Conservation (phyloP, 2,329 filamentous ascomycete genomes). For the Penicillium sp. region DNA sequence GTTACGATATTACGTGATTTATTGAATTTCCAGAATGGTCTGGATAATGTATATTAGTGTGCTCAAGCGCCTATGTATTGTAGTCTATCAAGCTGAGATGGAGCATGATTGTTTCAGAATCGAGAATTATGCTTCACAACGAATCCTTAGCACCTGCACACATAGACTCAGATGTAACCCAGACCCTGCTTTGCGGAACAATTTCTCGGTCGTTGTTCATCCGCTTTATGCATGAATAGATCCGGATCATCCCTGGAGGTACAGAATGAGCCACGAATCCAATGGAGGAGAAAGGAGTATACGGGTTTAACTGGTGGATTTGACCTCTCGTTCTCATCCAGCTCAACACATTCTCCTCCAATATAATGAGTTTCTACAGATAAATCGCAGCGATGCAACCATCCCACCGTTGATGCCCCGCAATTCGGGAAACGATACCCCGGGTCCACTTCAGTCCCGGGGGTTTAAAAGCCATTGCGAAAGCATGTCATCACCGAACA, state of each 20-base stretch:
- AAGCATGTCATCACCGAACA: neutral
- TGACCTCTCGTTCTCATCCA: neutral
- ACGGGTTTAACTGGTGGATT: neutral
- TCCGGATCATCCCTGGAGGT: too few species aligned
- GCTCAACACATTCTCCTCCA: neutral
- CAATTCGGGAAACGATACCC: neutral
- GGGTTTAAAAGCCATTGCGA: neutral
- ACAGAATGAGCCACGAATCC: neutral
- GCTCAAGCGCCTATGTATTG: neutral
- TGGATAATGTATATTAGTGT: neutral
- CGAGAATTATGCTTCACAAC: too few species aligned
- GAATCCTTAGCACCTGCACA: neutral
- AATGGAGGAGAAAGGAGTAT: neutral
- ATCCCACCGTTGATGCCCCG: neutral
- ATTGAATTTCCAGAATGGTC: neutral
- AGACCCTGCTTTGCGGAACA: neutral
- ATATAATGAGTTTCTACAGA: neutral
- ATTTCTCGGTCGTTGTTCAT: neutral
- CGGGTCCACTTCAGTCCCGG: neutral
- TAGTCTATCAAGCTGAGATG: neutral
- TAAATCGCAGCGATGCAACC: neutral
- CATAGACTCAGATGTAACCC: neutral
- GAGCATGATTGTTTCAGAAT: neutral
- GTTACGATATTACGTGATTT: neutral
- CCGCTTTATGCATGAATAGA: neutral